Evolutionary conservation across 176 grass and related monocot genomes (phyloP), one percentile per base, ranked within the genome.

Genomic region (Aegilops bicornis): DNA sequence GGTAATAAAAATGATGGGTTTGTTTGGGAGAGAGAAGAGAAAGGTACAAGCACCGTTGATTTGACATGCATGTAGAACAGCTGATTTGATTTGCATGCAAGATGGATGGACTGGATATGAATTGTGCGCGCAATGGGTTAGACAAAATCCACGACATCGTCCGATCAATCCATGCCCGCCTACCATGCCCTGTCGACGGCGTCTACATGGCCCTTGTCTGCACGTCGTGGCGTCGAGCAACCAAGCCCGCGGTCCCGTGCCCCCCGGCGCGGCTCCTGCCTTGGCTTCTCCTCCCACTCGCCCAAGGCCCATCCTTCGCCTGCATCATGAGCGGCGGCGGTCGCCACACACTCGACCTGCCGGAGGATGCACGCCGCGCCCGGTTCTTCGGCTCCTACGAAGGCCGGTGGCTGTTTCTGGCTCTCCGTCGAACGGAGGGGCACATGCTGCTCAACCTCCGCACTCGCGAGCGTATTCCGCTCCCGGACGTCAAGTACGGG

Each of bases 301-400:
- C 25, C 61, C 10, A 13, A 64, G 61, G 61, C 10, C 29, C 64
- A 31, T 67, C 65, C 65, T 32, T 69, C 7, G 65, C 65, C 30
- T 69, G 65, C 65, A 35, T 69, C 65, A 30, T 67, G 14, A 8
- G 15, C 64, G 65, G 65, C 6, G 65, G 65, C 30, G 65, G 30
- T 7, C 15, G 30, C 16, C 65, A 69, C 31, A 32, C 16, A 3
- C 65, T 69, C 7, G 15, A 35, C 65, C 65, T 69, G 31, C 65
- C 65, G 31, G 65, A 69, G 16, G 65, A 69, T 7, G 16, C 65
- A 10, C 69, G 37, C 22, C 69, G 4, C 22, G 39, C 70, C 4
- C 39, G 70, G 13, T 45, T 73, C 70, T 73, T 73, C n/a, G 70
- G 70, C n/a, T 73, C 70, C n/a, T 73, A 73, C 70, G 37, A 73